Percentiles rank a stretch among this genome's conserved stretches.
Conservation (phyloP, 768 basidiomycete species). For the Auriscalpium orientale region DNA sequence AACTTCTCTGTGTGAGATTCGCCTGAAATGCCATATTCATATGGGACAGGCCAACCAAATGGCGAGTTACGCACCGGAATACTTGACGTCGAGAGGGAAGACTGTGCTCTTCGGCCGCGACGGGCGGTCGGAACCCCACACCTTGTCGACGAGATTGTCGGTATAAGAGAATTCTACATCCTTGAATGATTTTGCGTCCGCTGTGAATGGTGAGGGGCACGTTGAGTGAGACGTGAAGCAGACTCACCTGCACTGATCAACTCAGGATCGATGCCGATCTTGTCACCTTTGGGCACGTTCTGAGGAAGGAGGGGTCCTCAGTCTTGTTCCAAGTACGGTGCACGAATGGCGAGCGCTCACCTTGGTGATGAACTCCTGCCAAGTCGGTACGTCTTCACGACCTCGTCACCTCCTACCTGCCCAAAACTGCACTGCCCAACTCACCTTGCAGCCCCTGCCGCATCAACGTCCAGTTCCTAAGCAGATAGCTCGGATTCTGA, state of each 20-base stretch:
- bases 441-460: constrained; percentile 80
- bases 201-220: constrained; percentile 24
- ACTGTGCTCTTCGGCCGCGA: constrained; percentile 58
- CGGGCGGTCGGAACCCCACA: constrained; percentile 69
- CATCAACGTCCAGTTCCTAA: constrained; percentile 91
- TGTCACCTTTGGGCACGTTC: constrained; percentile 53
- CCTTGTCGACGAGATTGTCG: constrained; percentile 68
- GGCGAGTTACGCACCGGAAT: constrained; percentile 42
- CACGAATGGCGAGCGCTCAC: constrained; percentile 25
- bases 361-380: constrained; percentile 82
- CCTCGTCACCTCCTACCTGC: neutral
- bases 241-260: constrained; percentile 57
- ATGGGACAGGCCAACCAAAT: neutral
- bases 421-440: constrained; percentile 5
- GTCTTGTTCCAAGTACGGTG: neutral
- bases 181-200: constrained; percentile 50
- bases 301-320: constrained; percentile 18
- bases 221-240: neutral
- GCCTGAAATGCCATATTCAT: constrained; percentile 29
- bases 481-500: neutral
- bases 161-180: constrained; percentile 63
- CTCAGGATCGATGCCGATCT: constrained; percentile 79
- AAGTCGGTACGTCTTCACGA: constrained; percentile 69
- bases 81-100: constrained; percentile 65
- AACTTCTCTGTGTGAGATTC: constrained; percentile 64